Conservation (phyloP, 2,329 filamentous ascomycete species). For the Clonostachys byssicola region DNA sequence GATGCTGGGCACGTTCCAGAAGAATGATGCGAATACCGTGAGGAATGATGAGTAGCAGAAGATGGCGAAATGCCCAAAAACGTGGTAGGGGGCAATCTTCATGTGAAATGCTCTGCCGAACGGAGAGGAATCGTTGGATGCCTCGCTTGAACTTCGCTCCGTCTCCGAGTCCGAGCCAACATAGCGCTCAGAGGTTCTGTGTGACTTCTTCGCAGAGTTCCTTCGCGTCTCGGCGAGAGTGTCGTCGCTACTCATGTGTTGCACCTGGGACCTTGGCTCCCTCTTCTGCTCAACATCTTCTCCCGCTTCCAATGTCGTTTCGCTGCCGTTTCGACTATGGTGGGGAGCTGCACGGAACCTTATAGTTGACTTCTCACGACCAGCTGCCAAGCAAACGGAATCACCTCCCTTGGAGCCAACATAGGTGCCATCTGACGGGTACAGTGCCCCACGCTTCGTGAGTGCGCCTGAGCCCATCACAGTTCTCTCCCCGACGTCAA, state of each 20-base stretch:
- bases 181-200: conserved; percentile 1
- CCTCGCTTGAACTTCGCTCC: conserved; percentile 3
- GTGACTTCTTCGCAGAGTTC: conserved; percentile 1
- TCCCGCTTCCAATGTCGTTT: conserved; percentile 11
- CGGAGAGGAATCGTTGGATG: conserved; percentile 23
- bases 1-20: conserved; percentile 46
- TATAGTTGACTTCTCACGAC: neutral
- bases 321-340: conserved; percentile 9
- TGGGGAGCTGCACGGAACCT: neutral
- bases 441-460: conserved; percentile 37
- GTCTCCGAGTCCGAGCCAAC: conserved; percentile 11
- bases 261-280: conserved; percentile 2
- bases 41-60: conserved; percentile 43
- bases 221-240: conserved; percentile 10
- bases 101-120: conserved; percentile 54
- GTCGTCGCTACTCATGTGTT: conserved; percentile 16
- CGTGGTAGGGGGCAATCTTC: conserved; percentile 42
- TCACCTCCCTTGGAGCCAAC: conserved; percentile 48
- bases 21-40: conserved; percentile 38
- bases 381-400: conserved; percentile 33
- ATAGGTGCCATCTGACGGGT: conserved; percentile 39
- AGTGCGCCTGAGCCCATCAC: conserved; percentile 51
- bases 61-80: conserved; percentile 40
- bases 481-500: conserved; percentile 39
- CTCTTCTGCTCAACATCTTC: neutral